These are phyloP conservation scores for Aurantiochytrium sp. DNA, from an alignment of 108 stramenopile genomes.

Conservation along the genomic window DNA sequence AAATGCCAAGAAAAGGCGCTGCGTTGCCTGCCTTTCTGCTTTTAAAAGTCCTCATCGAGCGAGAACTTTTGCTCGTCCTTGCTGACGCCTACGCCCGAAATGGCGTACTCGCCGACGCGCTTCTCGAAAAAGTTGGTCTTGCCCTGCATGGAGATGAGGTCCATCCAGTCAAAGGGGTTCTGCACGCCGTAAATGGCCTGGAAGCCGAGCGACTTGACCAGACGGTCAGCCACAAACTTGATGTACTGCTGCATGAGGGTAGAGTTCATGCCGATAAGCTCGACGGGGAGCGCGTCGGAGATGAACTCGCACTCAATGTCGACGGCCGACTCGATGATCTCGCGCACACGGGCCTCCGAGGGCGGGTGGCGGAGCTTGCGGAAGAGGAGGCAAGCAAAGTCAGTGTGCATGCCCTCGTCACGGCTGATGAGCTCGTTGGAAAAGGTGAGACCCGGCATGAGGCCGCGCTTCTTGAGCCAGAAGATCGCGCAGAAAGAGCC, in stretches of 20 bases:
- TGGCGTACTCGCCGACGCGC: constrained; percentile 91
- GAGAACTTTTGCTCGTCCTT: constrained; percentile 70
- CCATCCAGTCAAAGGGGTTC: constrained; percentile 99
- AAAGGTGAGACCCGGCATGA: constrained; percentile 98
- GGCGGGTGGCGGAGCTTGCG: constrained; percentile 74
- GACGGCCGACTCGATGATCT: constrained; percentile 77
- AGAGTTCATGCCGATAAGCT: constrained; percentile 98
- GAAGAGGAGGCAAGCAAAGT: constrained; percentile 94
- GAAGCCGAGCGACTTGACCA: constrained; percentile 75
- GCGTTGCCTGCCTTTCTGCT: neutral
- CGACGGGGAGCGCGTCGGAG: constrained; percentile 89
- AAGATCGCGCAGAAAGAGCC: constrained; percentile 98
- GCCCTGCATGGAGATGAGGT: constrained; percentile 94
- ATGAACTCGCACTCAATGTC: constrained; percentile 98
- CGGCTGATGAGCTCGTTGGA: constrained; percentile 95
- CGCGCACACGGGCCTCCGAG: constrained; percentile 60
- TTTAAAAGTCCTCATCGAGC: constrained; percentile 78
- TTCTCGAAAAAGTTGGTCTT: constrained; percentile 92
- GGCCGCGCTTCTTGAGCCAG: constrained; percentile 99
- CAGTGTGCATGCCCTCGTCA: constrained; percentile 92
- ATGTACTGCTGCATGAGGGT: constrained; percentile 95
- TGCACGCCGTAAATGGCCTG: constrained; percentile 65
- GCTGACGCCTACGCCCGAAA: constrained; percentile 80
- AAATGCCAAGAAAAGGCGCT: neutral
- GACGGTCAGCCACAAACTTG: constrained; percentile 97